Base-by-base conservation (phyloP, 495 filamentous ascomycete genomes). In the Tuber indicum region DNA sequence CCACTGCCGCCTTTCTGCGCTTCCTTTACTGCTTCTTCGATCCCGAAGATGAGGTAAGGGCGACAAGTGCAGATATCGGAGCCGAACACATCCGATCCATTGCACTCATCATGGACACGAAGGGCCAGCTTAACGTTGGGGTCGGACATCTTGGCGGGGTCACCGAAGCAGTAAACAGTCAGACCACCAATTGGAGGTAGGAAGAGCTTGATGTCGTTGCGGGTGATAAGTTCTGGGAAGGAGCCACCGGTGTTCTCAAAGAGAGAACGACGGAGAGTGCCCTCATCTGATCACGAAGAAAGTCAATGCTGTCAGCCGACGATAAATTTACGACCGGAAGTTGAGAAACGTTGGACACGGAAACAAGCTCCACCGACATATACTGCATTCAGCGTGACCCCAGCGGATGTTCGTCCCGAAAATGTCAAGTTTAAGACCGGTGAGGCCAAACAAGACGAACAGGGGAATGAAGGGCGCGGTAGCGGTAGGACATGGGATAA, bases 31-130 rank as follows among this genome's bases (percentile, higher is more conserved):
- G 96, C 96, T 85, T 99, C 96, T 81, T 94, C 93, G 75, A 99
- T 94, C 46, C 96, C 96, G 83, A 96, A 99, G 79, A 97, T 96
- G 75, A 99, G 90, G 82, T 99, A 99, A 46, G 96, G 96, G 69
- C 96, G 90, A 85, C 96, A 98, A 43, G 96, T 99, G 86, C 96
- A 99, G 84, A 99, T 99, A 85, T 99, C 96, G 47, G 93, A 97
- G 76, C 97, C 94, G 85, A 99, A 99, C 74, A 99, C 96, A 87
- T 99, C 96, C 84, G 92, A 94, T 75, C 96, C 95, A 84, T 98
- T 98, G 86, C 94, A 94, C 86, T 98, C 96, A 85, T 99, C 96
- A 85, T 99, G 96, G 71, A 99, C 92, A 73, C 96, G 93, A 77
- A 99, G 88, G 43, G 96, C 92, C 71, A 98, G 88, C 77, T 89